Base-by-base conservation (phyloP, 2,329 filamentous ascomycete species). In the Talaromyces marneffei region DNA sequence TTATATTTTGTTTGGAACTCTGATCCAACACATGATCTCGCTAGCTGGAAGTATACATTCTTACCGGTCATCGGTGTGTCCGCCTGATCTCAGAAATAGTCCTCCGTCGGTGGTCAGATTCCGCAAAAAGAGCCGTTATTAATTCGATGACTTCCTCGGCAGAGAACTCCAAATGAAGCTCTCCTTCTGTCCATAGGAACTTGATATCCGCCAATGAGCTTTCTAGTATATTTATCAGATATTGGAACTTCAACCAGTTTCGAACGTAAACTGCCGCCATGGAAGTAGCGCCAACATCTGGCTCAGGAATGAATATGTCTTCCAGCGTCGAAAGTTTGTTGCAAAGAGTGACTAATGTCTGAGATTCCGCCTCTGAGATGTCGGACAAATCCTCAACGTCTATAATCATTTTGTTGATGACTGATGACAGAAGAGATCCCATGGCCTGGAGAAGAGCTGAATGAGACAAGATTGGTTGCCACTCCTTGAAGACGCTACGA, bases 241-340 rank as follows among this genome's bases (percentile, higher is more conserved):
- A 87, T 69, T 86, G 84, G 68, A 87, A 87, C 63, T 84, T 85
- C 64, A 87, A 77, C 85, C 85, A 88, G 65, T 82, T 83, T 3
- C 82, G 79, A 52, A 84, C 83, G 64, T 87, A 87, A 9, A 87
- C 77, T 25, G 83, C 82, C 3, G 83, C 84, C 76, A 85, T 82
- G n/a, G 77, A 76, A 29, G 81, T 72, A 6, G 71, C 70, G 35
- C 70, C 73, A 4, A 68, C 64, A 18, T 70, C 70, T 25, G 66
- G 55, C 52, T 80, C 75, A 9, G 80, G 80, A 40, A 79, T 71
- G 70, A 87, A 87, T 14, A 87, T 72, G 64, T 83, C 79, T 60
- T 82, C 82, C 16, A 86, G 73, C n/a, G 77, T 75, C 10, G 82
- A 79, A 7, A 87, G 73, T 46, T 79, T 78, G 57, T 81, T 81